Evolutionary conservation across 768 basidiomycete genomes (phyloP), one percentile per base, ranked within the genome.

Genomic region (Coprinopsis strossmayeri): DNA sequence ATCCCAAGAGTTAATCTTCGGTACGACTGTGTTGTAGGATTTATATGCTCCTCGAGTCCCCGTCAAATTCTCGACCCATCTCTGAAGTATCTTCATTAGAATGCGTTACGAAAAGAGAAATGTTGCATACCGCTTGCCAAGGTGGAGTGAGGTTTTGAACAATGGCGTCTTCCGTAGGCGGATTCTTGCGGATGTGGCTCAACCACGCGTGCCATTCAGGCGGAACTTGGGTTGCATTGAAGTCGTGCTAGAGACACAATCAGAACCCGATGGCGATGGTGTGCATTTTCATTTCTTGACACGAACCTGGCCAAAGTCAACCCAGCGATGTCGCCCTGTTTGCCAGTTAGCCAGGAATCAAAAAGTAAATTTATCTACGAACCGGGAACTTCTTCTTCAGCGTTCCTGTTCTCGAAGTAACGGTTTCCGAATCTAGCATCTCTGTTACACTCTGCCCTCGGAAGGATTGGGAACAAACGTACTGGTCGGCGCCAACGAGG

Each of bases 171-270:
- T 84, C 73, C 1, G 75, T 69, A 0, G 95, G 95, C 3, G 91
- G 78, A 21, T 83, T 79, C 55, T 82, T 78, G 42, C 95, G 87
- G 58, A 95, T 96, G 61, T 96, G 92, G 9, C 77, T 75, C 30
- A 97, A 68, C 94, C 94, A 98, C 3, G 93, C 82, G 69, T 96
- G 95, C 95, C 95, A 97, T 67, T 95, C 93, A 0, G 94, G 79
- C 13, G 92, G 89, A 28, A 96, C 84, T 71, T 99, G 95, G 0
- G 90, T 78, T n/a, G 89, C 91, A 59, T 97, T 87, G 67, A 76
- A 84, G 53, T 92, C 80, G 61, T 93, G 89, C 80, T 90, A 52
- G 13, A 34, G 45, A n/a, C n/a, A n/a, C n/a, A 24, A 48, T 44
- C 45, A 26, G 23, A 26, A 10, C 30, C 26, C 26, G 26, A 44